Conservation (phyloP, 2,329 filamentous ascomycete species). For the Fusarium liriodendri region DNA sequence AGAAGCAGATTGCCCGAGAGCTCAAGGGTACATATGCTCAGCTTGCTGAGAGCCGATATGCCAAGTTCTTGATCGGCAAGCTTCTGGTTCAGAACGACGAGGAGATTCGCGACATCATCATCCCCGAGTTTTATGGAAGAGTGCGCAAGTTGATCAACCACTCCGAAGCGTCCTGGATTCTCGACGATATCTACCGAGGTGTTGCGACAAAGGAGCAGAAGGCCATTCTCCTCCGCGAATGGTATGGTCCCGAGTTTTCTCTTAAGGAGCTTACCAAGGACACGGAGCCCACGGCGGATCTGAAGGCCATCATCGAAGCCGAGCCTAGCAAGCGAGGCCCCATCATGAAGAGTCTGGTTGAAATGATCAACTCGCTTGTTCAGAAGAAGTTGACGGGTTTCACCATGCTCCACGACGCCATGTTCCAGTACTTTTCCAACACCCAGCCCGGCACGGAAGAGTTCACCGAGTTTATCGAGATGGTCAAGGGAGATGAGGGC, state of each 20-base stretch:
- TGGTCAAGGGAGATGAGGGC: slow-evolving; percentile 90
- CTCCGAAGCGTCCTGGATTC: slow-evolving; percentile 95
- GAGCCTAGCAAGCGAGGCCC: slow-evolving; percentile 87
- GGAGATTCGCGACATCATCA: slow-evolving; percentile 87
- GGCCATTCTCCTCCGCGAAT: slow-evolving; percentile 86
- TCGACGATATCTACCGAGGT: slow-evolving; percentile 95
- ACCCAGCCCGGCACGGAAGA: slow-evolving; percentile 82
- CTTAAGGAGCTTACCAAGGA: slow-evolving; percentile 74
- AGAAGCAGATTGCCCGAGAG: slow-evolving; percentile 87
- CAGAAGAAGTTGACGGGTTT: slow-evolving; percentile 98
- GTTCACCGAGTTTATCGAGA: slow-evolving; percentile 86
- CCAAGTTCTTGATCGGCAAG: slow-evolving; percentile 97
- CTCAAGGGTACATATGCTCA: slow-evolving; percentile 85
- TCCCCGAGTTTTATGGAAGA: slow-evolving; percentile 95
- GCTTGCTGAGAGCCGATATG: slow-evolving; percentile 93
- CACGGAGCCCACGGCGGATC: slow-evolving; percentile 71
- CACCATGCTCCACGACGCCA: slow-evolving; percentile 97
- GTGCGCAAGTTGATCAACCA: slow-evolving; percentile 95
- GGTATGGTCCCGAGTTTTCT: slow-evolving; percentile 95
- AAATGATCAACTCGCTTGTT: slow-evolving; percentile 90
- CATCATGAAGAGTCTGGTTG: slow-evolving; percentile 86
- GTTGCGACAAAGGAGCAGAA: slow-evolving; percentile 90
- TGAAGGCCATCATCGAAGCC: slow-evolving; percentile 78
- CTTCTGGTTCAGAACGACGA: slow-evolving; percentile 91
- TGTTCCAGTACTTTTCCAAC: slow-evolving; percentile 95